Evolutionary conservation across 2,329 filamentous ascomycete genomes (phyloP), one percentile per base, ranked within the genome.

Genomic region (Arthrobotrys pseudoclavata): DNA sequence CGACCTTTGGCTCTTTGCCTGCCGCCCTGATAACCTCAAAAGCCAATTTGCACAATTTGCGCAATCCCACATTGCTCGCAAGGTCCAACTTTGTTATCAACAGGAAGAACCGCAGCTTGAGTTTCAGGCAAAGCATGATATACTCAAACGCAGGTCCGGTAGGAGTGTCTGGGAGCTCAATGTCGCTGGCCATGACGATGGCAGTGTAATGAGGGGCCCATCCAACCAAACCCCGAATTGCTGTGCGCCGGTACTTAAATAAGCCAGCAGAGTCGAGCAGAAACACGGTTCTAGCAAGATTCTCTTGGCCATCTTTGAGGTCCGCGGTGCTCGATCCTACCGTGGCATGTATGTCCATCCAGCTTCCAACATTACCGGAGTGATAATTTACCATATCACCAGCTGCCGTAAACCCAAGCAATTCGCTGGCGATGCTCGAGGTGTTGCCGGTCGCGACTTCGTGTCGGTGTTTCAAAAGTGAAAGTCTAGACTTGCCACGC

Each of bases 181-280:
- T 91, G 81, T 96, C 92, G 40, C 93, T 93, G 55, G 93, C 90
- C 78, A 98, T 89, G 80, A 96, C 97, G 1, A 98, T 87, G 22
- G 97, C 84, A 0, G 92, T 94, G 91, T 96, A 99, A 83, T 98
- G 94, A 7, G 96, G 96, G 42, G 92, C 92, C 94, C 96, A 98
- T 53, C 94, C 96, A 79, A 99, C 88, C n/a, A 99, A 86, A 0
- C 94, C 94, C 76, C 95, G 89, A 66, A 98, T 86, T 1, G 93
- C 95, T 4, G 95, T 98, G 69, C 96, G 90, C 57, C 94, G 89
- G 83, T 96, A 99, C 52, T 94, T 90, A 42, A 94, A 91, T 79
- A 97, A 92, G 0, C 96, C 96, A 15, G 95, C 95, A 53, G 95
- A 96, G 84, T 99, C 96, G 0, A 94, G 93, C 5, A 98, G 86